These are phyloP conservation scores for Hypoxylon subgilvum DNA, from an alignment of 495 filamentous ascomycete species.

Conservation along the genomic window DNA sequence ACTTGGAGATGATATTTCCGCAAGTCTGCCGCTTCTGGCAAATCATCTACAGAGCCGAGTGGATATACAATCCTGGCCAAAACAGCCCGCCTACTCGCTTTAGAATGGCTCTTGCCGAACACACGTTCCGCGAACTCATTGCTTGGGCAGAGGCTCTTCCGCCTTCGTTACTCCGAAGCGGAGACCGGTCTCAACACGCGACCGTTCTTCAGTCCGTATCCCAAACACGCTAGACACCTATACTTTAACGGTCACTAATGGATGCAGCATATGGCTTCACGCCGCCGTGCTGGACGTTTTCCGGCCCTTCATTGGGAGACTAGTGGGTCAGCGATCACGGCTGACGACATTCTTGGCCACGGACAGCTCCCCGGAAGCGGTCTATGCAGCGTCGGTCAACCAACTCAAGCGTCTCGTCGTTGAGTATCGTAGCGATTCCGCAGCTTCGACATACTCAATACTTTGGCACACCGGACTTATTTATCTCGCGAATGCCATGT, in stretches of 20 bases:
- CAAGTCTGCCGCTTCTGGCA: conserved; percentile 30
- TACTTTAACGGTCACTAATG: neutral
- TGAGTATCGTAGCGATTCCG: conserved; percentile 32
- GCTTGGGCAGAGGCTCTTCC: conserved; percentile 31
- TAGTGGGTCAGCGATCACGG: neutral
- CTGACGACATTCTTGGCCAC: conserved; percentile 27
- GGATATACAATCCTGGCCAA: conserved; percentile 29
- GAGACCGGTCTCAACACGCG: conserved; percentile 18
- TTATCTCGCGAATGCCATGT: conserved; percentile 40
- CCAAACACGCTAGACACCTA: neutral
- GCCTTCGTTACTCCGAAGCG: conserved; percentile 9
- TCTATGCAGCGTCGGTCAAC: conserved; percentile 31
- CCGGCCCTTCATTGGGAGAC: conserved; percentile 25
- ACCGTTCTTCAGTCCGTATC: conserved; percentile 33
- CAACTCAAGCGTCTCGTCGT: conserved; percentile 39
- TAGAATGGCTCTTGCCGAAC: conserved; percentile 25
- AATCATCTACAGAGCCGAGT: conserved; percentile 25
- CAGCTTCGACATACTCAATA: conserved; percentile 28
- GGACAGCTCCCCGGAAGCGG: conserved; percentile 29
- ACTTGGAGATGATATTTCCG: conserved; percentile 16
- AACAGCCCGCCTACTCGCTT: conserved; percentile 10
- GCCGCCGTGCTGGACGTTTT: conserved; percentile 36
- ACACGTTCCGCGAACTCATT: conserved; percentile 31
- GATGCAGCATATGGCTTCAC: conserved; percentile 38
- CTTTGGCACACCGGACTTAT: conserved; percentile 41